Conservation (phyloP, 352 stramenopile species). For the Phytophthora palmivora region DNA sequence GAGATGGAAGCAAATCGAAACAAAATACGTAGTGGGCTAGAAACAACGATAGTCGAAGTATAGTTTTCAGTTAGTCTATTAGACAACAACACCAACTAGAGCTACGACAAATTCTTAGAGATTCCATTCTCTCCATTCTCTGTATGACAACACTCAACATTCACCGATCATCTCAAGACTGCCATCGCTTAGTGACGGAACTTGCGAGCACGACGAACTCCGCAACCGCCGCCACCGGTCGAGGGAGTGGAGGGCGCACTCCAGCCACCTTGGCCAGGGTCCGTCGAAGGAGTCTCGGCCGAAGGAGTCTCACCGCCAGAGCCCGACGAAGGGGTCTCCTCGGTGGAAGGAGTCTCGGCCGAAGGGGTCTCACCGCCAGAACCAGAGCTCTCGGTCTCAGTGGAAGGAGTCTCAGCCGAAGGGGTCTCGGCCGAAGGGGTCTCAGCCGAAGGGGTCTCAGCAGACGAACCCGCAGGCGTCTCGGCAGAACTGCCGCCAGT, state of each 20-base stretch:
- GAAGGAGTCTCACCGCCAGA: not conserved
- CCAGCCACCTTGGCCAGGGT: no score
- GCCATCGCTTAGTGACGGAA: constrained; percentile 23
- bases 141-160: constrained; percentile 13
- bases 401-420: constrained; percentile 9
- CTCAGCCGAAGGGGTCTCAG: not conserved
- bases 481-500: not conserved
- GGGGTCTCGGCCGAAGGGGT: constrained; percentile 1
- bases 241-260: no score
- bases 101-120: constrained; percentile 10
- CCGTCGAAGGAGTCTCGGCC: not conserved
- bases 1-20: not conserved
- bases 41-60: no score
- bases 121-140: constrained; percentile 18
- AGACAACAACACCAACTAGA: constrained; percentile 17
- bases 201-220: constrained; percentile 15
- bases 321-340: no score
- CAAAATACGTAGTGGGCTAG: no score
- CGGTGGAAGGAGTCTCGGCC: no score
- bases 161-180: constrained; percentile 3
- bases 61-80: constrained; percentile 18
- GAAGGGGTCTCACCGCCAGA: not conserved
- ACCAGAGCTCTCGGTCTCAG: not conserved
- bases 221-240: constrained; percentile 11
- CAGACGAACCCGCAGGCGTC: not conserved